Base-by-base conservation (phyloP, 345 rosid genomes). In the Eutrema yunnanense region DNA sequence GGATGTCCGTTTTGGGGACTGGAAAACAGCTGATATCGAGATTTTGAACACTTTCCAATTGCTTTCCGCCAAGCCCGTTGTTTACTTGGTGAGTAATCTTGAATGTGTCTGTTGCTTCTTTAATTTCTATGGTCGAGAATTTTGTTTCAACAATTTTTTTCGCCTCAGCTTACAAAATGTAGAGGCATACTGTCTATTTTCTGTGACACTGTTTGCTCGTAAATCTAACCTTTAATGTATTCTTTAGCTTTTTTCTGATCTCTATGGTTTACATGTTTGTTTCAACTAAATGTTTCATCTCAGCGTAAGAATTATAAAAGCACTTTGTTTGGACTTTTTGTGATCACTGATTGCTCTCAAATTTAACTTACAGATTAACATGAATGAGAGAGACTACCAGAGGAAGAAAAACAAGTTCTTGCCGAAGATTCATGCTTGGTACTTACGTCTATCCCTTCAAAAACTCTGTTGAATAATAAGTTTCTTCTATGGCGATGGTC, bases 361-460 rank as follows among this genome's bases (percentile, higher is more conserved):
- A 16, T 76, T 65, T 29, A 4, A 56, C 71, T 30, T 32, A 4
- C 90, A 95, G 98, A 97, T 95, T 68, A 95, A 90, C 85, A 84
- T 92, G 99, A 92, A 90, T 50, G 96, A 95, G 79, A 90, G 67
- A 76, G 98, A 95, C 82, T 95, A 92, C 74, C 96, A 92, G 75
- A 92, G 99, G 78, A 95, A 95, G 79, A 92, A 92, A 85, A 95
- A 95, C 83, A 95, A 92, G 80, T 92, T 87, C 75, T 85, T 92
- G 82, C 96, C 97, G 11, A 95, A 95, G 89, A 95, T 92, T 82
- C 96, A 95, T 78, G 93, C 99, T 67, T 95, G 99, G 99, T 95
- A 71, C 57, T 34, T n/a, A n/a, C 53, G 19, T 40, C 37, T 56
- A 70, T 63, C 56, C n/a, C 30, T 62, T 54, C 16, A 27, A 6